Conservation (phyloP, 306 rosid genomes). For the Begonia loranthoides region DNA sequence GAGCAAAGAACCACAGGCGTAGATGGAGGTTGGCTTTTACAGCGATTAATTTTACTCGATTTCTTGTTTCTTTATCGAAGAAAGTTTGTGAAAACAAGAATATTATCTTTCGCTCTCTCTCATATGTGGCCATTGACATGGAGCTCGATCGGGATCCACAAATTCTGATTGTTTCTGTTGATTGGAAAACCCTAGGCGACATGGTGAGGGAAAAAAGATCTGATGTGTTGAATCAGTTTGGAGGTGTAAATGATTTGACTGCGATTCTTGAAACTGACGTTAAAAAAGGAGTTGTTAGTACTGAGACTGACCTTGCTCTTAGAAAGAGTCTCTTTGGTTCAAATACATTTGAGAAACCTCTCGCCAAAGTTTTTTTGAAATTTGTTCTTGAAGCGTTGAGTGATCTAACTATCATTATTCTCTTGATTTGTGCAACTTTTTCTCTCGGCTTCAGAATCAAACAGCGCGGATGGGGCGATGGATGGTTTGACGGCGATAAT, state of each 20-base stretch:
- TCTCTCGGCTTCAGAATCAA: conserved; percentile 14
- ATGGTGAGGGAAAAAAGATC: conserved; percentile 10
- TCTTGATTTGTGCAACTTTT: conserved; percentile 9
- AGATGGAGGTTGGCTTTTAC: conserved; percentile 12
- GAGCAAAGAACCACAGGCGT: conserved; percentile 2
- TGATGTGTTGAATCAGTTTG: conserved; percentile 5
- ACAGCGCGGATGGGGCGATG: conserved; percentile 13
- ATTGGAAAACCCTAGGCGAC: conserved; percentile 2
- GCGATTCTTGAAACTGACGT: background rate
- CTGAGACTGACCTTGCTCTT: background rate
- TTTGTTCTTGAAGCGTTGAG: conserved; percentile 12
- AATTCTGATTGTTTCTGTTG: background rate
- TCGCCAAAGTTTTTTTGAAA: conserved; percentile 3
- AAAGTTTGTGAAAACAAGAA: conserved; percentile 1
- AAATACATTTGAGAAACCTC: conserved; percentile 5
- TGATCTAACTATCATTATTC: conserved; percentile 8
- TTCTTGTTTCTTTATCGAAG: conserved; percentile 8
- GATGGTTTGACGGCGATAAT: conserved; percentile 20
- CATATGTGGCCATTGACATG: conserved; percentile 9
- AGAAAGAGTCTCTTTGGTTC: conserved; percentile 3
- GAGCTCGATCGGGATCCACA: background rate
- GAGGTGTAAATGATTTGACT: conserved; percentile 3
- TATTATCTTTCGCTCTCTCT: conserved; percentile 9
- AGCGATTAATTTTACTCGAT: conserved; percentile 12
- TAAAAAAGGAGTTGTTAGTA: background rate